These are phyloP conservation scores for Brachypodium distachyon DNA, from an alignment of 202 grass and related monocot species.

Conservation along the genomic window DNA sequence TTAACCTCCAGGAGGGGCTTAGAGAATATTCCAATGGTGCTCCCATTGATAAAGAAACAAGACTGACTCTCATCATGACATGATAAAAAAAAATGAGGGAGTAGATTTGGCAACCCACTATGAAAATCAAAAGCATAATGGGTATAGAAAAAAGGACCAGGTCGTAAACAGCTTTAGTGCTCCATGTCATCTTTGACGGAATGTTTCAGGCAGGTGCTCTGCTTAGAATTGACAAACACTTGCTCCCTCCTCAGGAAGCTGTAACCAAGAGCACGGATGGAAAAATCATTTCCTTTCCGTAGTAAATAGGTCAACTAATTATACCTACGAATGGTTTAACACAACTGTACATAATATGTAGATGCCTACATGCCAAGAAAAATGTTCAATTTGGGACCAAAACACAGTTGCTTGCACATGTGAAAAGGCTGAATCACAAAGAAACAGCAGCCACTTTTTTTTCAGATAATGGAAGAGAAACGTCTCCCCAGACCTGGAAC, in stretches of 20 bases:
- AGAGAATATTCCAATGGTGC: not conserved
- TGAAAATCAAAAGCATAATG: not conserved
- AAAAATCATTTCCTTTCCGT: not conserved
- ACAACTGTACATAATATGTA: not conserved
- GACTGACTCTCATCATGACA: not conserved
- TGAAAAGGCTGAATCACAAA: not conserved
- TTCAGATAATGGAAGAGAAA: too few species aligned
- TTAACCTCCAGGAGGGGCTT: not conserved
- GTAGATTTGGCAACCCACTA: not conserved
- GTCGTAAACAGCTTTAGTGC: not conserved
- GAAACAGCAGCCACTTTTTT: not conserved
- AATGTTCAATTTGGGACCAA: not conserved
- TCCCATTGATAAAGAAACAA: not conserved
- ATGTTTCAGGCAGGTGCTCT: not conserved
- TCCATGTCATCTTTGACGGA: not conserved
- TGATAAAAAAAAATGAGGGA: slow-evolving; percentile 7
- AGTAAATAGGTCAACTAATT: not conserved
- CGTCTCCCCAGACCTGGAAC: too few species aligned
- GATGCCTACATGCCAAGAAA: not conserved
- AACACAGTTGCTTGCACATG: not conserved
- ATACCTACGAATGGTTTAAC: not conserved
- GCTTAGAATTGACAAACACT: not conserved
- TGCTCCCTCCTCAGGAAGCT: not conserved
- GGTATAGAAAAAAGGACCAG: not conserved
- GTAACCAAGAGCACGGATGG: not conserved